Evolutionary conservation across 75 land plant genomes (phyloP), one percentile per base, ranked within the genome.

Genomic region (Picea sitchensis): DNA sequence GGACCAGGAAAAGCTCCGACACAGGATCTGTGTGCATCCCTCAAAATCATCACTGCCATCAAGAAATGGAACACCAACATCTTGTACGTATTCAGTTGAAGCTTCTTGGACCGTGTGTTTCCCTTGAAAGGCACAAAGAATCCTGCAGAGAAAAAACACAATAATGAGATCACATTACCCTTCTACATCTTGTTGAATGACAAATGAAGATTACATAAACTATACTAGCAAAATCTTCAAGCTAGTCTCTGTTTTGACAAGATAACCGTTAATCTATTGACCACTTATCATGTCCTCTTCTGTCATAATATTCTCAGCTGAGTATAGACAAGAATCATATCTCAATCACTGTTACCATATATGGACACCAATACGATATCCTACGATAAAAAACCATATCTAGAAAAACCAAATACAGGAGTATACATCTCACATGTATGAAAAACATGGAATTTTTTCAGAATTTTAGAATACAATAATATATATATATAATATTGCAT

Each of bases 91-190:
- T 71, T n/a, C 76, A 65, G 63, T 21, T 62, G 74, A 63, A 73
- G 67, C 36, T 81, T 86, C 90, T 67, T 84, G 83, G 30, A 81
- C 71, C 2, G 88, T 72, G 80, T 90, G 88, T 26, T 90, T 82
- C 56, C 94, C 96, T 79, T 90, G 90, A 58, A 87, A 83, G 61
- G 93, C 88, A 90, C 94, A 93, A 23, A 90, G 77, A 56, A 93
- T 80, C 84, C 98, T 95, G 87, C n/a, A 81, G 51, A 31, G 38
- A 21, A 36, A 78, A 62, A 75, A 23, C 63, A 51, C n/a, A 82
- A 51, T 54, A 7, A 18, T 58, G 6, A n/a, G 17, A 31, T 14
- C 20, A 6, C 34, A 58, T 14, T 44, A 17, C 5, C 76, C 14
- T 78, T 78, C 20, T 36, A 7, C 20, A 78, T 34, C 31, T 21